These are phyloP conservation scores for Irpex rosettiformis DNA, from an alignment of 1,284 basidiomycete genomes.

Conservation along the genomic window DNA sequence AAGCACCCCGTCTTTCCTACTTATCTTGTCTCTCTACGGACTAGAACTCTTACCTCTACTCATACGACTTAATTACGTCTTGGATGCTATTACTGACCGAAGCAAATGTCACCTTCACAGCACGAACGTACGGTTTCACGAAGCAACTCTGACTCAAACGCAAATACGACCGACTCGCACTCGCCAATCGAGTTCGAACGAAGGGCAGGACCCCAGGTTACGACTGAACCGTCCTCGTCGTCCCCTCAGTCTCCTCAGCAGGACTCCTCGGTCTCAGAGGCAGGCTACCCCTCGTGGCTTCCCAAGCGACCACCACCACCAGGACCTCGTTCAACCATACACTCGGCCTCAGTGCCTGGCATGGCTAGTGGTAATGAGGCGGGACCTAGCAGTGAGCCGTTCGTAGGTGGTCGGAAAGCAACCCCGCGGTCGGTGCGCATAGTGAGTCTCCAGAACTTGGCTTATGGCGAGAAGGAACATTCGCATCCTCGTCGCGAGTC, in stretches of 20 bases:
- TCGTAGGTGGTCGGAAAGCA: slow-evolving; percentile 61
- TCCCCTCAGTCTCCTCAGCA: slow-evolving; percentile 26
- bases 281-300: slow-evolving; percentile 78
- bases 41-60: slow-evolving; percentile 18
- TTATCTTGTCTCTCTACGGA: slow-evolving; percentile 24
- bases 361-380: slow-evolving; percentile 29
- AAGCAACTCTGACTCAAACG: slow-evolving; percentile 22
- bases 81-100: slow-evolving; percentile 23
- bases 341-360: slow-evolving; percentile 47
- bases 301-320: slow-evolving; percentile 74
- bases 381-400: slow-evolving; percentile 37
- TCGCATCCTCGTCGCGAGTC: slow-evolving; percentile 37
- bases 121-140: slow-evolving; percentile 24
- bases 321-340: slow-evolving; percentile 65
- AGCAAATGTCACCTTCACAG: slow-evolving; percentile 33
- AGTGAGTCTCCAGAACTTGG: slow-evolving; percentile 57
- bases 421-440: slow-evolving; percentile 77
- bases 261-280: slow-evolving; percentile 42
- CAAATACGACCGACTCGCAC: slow-evolving; percentile 27
- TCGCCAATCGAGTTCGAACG: slow-evolving; percentile 21
- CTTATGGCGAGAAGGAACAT: slow-evolving; percentile 33
- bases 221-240: slow-evolving; percentile 24
- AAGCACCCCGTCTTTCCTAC: slow-evolving; percentile 20
- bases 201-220: slow-evolving; percentile 17
- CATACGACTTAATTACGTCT: slow-evolving; percentile 22